Evolutionary conservation across 345 rosid genomes (phyloP).

Genomic region (Turritis glabra): DNA sequence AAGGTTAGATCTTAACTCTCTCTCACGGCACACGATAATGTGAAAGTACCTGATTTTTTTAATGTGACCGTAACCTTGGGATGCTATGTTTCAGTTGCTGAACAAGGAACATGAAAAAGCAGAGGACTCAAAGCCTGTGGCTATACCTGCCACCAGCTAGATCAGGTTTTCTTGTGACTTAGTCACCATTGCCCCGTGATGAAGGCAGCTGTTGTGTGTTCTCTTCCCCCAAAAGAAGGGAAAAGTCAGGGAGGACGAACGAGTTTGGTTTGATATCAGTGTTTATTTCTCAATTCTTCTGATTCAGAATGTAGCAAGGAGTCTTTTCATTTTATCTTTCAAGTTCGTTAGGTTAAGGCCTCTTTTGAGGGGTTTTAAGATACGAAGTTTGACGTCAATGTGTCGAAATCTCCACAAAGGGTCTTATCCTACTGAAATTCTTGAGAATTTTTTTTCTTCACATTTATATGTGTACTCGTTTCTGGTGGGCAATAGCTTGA

Average conservation of each 20-base stretch:
- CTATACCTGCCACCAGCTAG: constrained; percentile 46
- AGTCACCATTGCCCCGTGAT: constrained; percentile 24
- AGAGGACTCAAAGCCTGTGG: constrained; percentile 71
- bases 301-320: constrained; percentile 23
- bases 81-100: constrained; percentile 55
- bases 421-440: background rate
- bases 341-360: constrained; percentile 23
- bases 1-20: constrained; percentile 52
- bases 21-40: background rate
- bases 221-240: background rate
- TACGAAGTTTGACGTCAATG: constrained; percentile 33
- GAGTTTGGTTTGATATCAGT: constrained; percentile 18
- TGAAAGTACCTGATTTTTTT: constrained; percentile 1
- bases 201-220: constrained; percentile 23
- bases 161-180: constrained; percentile 1
- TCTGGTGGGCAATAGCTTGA: background rate
- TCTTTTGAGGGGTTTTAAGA: constrained; percentile 12
- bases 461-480: background rate
- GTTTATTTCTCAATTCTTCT: constrained; percentile 6
- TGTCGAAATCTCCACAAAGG: constrained; percentile 33
- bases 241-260: background rate
- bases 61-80: background rate
- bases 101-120: constrained; percentile 92
- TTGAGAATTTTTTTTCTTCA: background rate
- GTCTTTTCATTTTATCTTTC: background rate